A percentile compares a stretch with the other conserved stretches of the same genome.
phyloP scores from a whole-genome alignment of 2,329 filamentous ascomycete genomes.

The Penicillium sp. region DNA sequence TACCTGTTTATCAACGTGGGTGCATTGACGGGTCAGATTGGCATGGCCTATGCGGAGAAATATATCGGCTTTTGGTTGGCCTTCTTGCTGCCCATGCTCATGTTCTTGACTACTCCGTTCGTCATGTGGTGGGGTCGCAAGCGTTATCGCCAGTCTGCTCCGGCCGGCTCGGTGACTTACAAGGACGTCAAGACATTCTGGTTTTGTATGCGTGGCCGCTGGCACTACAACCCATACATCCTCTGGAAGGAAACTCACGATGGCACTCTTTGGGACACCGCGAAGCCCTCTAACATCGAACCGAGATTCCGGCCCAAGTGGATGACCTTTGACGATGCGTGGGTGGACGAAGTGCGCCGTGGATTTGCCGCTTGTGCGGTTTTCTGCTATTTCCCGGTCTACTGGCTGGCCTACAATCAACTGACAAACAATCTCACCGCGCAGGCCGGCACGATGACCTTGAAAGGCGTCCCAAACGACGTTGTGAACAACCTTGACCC shows the following conservation, averaged over 20 bases:
- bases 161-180: background rate
- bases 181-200: background rate
- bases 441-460: constrained; percentile 53
- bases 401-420: constrained; percentile 50
- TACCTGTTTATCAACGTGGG: background rate
- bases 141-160: background rate
- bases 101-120: background rate
- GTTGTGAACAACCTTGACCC: background rate
- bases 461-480: constrained; percentile 26
- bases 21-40: background rate
- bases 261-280: background rate
- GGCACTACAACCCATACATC: background rate
- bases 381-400: constrained; percentile 51
- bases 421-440: constrained; percentile 55
- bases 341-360: constrained; percentile 74
- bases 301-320: constrained; percentile 11
- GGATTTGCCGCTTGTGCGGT: constrained; percentile 67
- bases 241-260: background rate
- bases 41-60: background rate
- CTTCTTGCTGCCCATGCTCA: background rate
- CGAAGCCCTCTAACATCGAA: constrained; percentile 4
- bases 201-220: background rate
- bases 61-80: background rate
- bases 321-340: constrained; percentile 66
- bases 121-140: background rate